Percentiles rank a stretch among this genome's conserved stretches.
Evolutionary conservation across 331 rosid species (phyloP).

Genomic region (Malus hybrid): DNA sequence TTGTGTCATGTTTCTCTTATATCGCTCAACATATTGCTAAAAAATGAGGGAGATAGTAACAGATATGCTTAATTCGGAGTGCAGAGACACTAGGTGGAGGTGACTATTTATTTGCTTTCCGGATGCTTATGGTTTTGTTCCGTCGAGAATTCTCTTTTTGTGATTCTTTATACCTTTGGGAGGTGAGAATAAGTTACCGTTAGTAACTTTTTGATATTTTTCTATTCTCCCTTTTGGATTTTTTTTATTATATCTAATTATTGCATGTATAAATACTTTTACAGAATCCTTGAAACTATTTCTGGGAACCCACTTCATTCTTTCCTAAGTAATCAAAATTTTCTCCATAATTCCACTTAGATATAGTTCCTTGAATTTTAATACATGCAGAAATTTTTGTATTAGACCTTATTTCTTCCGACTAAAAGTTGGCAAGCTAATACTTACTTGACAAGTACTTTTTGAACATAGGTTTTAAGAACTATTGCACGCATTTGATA

Average conservation of each 20-base stretch:
- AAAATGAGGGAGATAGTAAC: conserved; percentile 18
- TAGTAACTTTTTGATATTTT: conserved; percentile 1
- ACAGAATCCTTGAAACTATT: neutral
- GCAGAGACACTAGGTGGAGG: conserved; percentile 98
- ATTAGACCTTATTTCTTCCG: neutral
- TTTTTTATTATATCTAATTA: neutral
- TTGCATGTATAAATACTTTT: neutral
- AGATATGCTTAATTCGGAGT: conserved; percentile 18
- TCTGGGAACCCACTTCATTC: neutral
- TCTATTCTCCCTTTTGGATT: neutral
- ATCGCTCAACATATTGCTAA: conserved; percentile 5
- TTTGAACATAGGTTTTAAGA: neutral
- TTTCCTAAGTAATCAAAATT: neutral
- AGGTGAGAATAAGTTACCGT: conserved; percentile 43
- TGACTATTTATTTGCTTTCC: conserved; percentile 88
- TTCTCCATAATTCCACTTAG: neutral
- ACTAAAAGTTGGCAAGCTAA: neutral
- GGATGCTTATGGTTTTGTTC: conserved; percentile 99
- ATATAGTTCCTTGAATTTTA: neutral
- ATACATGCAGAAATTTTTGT: neutral
- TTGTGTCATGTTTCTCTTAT: conserved; percentile 1
- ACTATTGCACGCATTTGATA: neutral
- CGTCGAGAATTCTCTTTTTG: conserved; percentile 98
- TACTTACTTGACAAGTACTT: neutral
- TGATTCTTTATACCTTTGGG: conserved; percentile 98